These are phyloP conservation scores for Saccharata proteae DNA, from an alignment of 2,329 filamentous ascomycete species.

Conservation along the genomic window DNA sequence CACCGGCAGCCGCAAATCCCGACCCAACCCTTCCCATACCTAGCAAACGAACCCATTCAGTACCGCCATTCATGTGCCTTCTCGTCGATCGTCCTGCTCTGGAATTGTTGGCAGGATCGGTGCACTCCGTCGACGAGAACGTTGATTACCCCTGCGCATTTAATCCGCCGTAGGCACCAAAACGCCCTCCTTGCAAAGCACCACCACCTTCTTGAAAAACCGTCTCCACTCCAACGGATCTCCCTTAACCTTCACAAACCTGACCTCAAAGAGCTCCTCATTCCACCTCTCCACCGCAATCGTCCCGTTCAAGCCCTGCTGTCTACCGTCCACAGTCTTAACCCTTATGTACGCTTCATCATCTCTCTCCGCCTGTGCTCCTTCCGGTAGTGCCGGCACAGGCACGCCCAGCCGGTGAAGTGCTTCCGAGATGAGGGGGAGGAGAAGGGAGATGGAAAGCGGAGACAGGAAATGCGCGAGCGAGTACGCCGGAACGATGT, in stretches of 20 bases:
- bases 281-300: conserved; percentile 59
- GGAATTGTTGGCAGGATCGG: too few species aligned
- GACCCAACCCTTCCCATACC: too few species aligned
- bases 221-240: conserved; percentile 94
- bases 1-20: too few species aligned
- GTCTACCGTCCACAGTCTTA: conserved; percentile 58
- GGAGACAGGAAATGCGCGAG: conserved; percentile 88
- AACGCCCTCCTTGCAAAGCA: conserved; percentile 77
- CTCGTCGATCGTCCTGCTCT: too few species aligned
- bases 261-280: conserved; percentile 63
- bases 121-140: too few species aligned
- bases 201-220: conserved; percentile 91
- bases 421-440: conserved; percentile 68
- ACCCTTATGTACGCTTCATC: conserved; percentile 57
- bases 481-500: conserved; percentile 78
- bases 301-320: conserved; percentile 62
- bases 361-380: conserved; percentile 25
- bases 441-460: conserved; percentile 59
- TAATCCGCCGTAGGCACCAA: conserved; percentile 26
- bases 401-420: conserved; percentile 79
- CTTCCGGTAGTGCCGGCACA: conserved; percentile 35
- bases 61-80: too few species aligned
- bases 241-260: conserved; percentile 89
- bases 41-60: too few species aligned
- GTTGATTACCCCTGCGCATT: too few species aligned